Base-by-base conservation (phyloP, 805 yeast species). In the Wickerhamiella musiphila region DNA sequence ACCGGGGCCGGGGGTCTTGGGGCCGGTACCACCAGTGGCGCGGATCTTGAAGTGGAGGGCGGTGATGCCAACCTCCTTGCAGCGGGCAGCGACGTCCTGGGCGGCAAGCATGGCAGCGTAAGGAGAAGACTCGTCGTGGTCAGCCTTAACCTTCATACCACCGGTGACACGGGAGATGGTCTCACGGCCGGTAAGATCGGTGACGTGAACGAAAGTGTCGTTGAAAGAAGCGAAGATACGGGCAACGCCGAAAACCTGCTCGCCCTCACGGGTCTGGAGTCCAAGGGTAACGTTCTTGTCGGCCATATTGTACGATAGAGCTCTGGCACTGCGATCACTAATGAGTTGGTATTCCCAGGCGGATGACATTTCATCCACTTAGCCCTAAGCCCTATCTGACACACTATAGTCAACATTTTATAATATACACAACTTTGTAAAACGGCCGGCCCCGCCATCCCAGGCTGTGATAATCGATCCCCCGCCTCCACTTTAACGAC, bases 1-100 rank as follows among this genome's bases (percentile, higher is more conserved):
- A 81, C 94, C 94, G 73, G 95, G 94, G 75, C 95, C 94, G 70
- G 99, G 99, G 64, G 99, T 86, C 78, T 92, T 90, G 67, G 96
- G 78, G 66, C 82, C 82, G 54, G 98, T 90, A 76, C 99, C 99
- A 76, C 99, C 99, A 53, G 95, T 86, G 62, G 94, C 99, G 82
- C 99, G 84, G 67, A 90, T 75, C 75, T 90, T 90, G 65, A 90
- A 72, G 76, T 90, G 99, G 60, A 90, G 94, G 50, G 99, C 99
- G 55, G 93, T 90, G 63, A 90, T 86, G 65, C 99, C 99, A 51
- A 90, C 95, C 73, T 90, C 99, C 76, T 84, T 86, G 76, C 95
- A 84, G 67, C 78, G 83, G 53, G 64, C 86, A 58, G 98, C 98
- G 58, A 78, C 99, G 61, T 92, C 99, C 73, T 90, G 99, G 52